A percentile compares a stretch with the other conserved stretches of the same genome.
phyloP scores from a whole-genome alignment of 1,139 yeast species.

The Protomyces inundatus region DNA sequence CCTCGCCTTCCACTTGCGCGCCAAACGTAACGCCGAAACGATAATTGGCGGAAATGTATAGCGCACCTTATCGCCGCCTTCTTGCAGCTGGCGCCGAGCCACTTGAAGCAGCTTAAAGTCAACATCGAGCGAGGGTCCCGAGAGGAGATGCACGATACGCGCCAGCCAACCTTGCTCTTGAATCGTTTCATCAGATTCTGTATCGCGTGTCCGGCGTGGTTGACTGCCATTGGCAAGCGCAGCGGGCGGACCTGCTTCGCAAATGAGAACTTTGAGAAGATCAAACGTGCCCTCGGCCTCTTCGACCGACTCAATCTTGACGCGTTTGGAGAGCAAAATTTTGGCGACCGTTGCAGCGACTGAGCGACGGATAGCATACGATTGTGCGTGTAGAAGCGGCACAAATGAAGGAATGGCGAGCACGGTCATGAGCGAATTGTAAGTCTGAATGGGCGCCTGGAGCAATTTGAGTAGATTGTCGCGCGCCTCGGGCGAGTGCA shows the following conservation, averaged over 20 bases:
- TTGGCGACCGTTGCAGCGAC: slow-evolving; percentile 40
- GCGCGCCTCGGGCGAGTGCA: slow-evolving; percentile 37
- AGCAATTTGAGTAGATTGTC: slow-evolving; percentile 54
- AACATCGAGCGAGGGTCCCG: slow-evolving; percentile 48
- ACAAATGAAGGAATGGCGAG: slow-evolving; percentile 39
- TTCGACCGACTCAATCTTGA: slow-evolving; percentile 35
- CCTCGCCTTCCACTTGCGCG: slow-evolving; percentile 46
- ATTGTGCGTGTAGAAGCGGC: slow-evolving; percentile 41
- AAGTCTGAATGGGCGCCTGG: slow-evolving; percentile 52
- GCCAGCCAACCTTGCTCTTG: slow-evolving; percentile 65
- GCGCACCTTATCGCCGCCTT: slow-evolving; percentile 52
- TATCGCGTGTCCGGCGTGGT: slow-evolving; percentile 31
- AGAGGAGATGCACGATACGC: slow-evolving; percentile 60
- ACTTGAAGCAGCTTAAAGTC: slow-evolving; percentile 53
- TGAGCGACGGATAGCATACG: slow-evolving; percentile 39
- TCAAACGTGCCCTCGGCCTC: slow-evolving; percentile 42
- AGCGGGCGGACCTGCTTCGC: slow-evolving; percentile 34
- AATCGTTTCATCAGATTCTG: slow-evolving; percentile 37
- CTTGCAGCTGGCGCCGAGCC: slow-evolving; percentile 52
- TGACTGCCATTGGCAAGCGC: slow-evolving; percentile 26
- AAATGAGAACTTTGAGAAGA: slow-evolving; percentile 40
- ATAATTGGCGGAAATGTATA: slow-evolving; percentile 74
- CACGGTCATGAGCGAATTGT: slow-evolving; percentile 38
- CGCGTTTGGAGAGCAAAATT: slow-evolving; percentile 36
- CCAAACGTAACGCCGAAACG: slow-evolving; percentile 53